Percentiles rank a stretch among this genome's conserved stretches.
Evolutionary conservation across 352 stramenopile species (phyloP).

Genomic region (Thraustochytrium striatum): DNA sequence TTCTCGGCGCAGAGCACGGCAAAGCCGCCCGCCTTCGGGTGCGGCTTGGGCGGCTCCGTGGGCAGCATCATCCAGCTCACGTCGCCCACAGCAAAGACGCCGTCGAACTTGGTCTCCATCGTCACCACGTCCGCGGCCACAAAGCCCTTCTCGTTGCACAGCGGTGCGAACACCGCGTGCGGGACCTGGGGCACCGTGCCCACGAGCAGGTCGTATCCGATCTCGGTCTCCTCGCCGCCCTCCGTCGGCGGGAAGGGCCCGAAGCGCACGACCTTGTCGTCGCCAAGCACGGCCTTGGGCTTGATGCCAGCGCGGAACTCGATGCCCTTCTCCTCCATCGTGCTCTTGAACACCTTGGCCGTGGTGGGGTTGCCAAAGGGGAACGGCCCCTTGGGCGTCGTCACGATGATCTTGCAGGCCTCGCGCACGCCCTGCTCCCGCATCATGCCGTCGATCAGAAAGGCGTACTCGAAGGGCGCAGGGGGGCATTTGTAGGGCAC

Average conservation of each 20-base stretch:
- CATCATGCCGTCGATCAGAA: constrained; percentile 1
- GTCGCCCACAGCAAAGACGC: constrained; percentile 19
- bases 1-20: neutral
- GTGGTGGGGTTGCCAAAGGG: neutral
- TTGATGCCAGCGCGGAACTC: constrained; percentile 13
- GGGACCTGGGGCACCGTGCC: neutral
- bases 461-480: constrained; percentile 32
- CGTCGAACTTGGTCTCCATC: constrained; percentile 12
- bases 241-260: neutral
- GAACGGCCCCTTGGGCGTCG: neutral
- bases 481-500: constrained; percentile 31
- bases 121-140: constrained; percentile 6
- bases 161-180: neutral
- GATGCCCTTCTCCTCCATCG: neutral
- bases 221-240: neutral
- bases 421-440: constrained; percentile 6
- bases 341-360: neutral
- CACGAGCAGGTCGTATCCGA: constrained; percentile 2
- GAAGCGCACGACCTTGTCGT: constrained; percentile 10
- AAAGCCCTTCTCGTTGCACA: constrained; percentile 26
- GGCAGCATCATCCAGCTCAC: constrained; percentile 15
- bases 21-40: constrained; percentile 24
- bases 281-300: neutral
- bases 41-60: constrained; percentile 4
- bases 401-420: neutral